Conservation (phyloP, 192 early-diverging fungal genomes). For the Linnemannia exigua region DNA sequence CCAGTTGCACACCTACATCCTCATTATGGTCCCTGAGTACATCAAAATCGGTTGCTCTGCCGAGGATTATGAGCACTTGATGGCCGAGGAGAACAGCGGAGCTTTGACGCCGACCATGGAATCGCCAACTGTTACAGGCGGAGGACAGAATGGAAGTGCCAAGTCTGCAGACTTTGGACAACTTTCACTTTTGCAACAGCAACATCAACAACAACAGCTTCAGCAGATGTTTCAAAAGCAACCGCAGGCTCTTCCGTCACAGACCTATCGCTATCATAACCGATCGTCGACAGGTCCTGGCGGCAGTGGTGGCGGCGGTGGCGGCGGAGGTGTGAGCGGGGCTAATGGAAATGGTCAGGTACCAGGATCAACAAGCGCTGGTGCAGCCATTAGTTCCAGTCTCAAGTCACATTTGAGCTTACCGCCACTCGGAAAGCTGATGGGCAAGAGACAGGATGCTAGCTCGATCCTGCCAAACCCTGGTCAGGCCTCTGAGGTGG, state of each 20-base stretch:
- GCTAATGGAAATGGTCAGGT: background rate
- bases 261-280: slow-evolving; percentile 52
- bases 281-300: slow-evolving; percentile 50
- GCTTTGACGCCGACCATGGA: slow-evolving; percentile 44
- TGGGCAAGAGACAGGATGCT: slow-evolving; percentile 43
- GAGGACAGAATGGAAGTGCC: slow-evolving; percentile 44
- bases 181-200: slow-evolving; percentile 17
- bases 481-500: slow-evolving; percentile 61
- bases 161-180: slow-evolving; percentile 45
- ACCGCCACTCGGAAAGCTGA: slow-evolving; percentile 20
- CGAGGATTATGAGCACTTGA: slow-evolving; percentile 54
- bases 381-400: slow-evolving; percentile 34
- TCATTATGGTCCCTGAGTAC: slow-evolving; percentile 73
- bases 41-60: slow-evolving; percentile 60
- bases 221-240: slow-evolving; percentile 32
- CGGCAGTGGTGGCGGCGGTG: slow-evolving; percentile 1
- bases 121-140: slow-evolving; percentile 21
- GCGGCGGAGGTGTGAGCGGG: background rate
- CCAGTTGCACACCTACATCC: slow-evolving; percentile 87
- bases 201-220: slow-evolving; percentile 35
- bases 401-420: slow-evolving; percentile 36
- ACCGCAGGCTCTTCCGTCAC: slow-evolving; percentile 35
- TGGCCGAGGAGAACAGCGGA: slow-evolving; percentile 42
- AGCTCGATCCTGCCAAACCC: slow-evolving; percentile 60
- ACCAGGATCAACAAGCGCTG: slow-evolving; percentile 12